phyloP scores from a whole-genome alignment of 345 rosid species.

The Populus pruinosa region DNA sequence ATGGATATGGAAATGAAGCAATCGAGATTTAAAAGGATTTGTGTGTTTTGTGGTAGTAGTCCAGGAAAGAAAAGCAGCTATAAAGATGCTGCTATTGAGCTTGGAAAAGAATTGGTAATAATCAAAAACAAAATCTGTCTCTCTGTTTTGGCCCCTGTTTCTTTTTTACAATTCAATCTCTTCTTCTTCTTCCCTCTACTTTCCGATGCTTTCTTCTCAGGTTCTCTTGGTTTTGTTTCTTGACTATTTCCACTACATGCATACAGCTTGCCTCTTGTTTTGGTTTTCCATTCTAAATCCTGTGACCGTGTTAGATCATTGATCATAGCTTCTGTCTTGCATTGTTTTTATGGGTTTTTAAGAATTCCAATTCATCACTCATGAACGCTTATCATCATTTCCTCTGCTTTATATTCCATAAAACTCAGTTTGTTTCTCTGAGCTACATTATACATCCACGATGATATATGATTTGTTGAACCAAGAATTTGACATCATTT shows the following conservation, averaged over 20 bases:
- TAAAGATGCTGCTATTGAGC: conserved; percentile 34
- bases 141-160: background rate
- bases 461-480: too few relatives aligned
- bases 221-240: background rate
- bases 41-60: conserved; percentile 35
- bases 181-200: background rate
- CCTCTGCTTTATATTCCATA: background rate
- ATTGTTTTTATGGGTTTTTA: background rate
- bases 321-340: background rate
- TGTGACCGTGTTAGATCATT: background rate
- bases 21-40: conserved; percentile 29
- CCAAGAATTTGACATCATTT: too few relatives aligned
- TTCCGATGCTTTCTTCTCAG: background rate
- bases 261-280: background rate
- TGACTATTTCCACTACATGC: background rate
- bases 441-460: background rate
- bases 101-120: conserved; percentile 29
- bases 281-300: background rate
- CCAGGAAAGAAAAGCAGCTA: conserved; percentile 32
- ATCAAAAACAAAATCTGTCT: background rate
- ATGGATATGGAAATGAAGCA: conserved; percentile 14
- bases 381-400: background rate
- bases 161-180: background rate
- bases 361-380: background rate
- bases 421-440: background rate